Base-by-base conservation (phyloP, 306 rosid species). In the Abrus precatorius region DNA sequence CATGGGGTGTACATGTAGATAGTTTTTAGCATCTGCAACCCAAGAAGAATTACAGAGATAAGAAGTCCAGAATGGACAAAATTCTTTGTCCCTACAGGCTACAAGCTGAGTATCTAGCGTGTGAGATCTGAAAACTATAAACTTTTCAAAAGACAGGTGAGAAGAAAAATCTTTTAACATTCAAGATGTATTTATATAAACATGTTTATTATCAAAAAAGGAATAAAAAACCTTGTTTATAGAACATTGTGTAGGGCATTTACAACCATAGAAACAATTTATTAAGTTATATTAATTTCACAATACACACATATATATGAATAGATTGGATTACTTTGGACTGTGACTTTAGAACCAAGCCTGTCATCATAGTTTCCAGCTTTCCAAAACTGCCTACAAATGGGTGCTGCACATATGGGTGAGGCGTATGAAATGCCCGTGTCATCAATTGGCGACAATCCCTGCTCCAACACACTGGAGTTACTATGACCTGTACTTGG, bases 351-450 rank as follows among this genome's bases (percentile, higher is more conserved):
- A 32, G 98, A 83, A 64, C 73, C 84, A 69, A 56, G 79, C 33
- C 75, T 86, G 30, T 84, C 89, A 72, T 91, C 85, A 67, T 91
- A 91, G 81, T 53, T 87, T 70, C 99, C 99, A 78, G 97, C 98
- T 90, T 91, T 93, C 99, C 99, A 95, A 56, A 95, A 95, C 47
- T 93, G 97, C 53, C 91, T 90, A 72, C 89, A 84, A 74, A 93
- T 50, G 4, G 96, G 97, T 41, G 98, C 93, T n/a, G 82, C 85
- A 81, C 88, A 53, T 45, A 86, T 53, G 61, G 92, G 67, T 1
- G 92, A 88, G 32, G 86, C 72, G 28, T 87, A 90, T 54, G 93
- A 86, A 70, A 89, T 76, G 50, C 88, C 88, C 0, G 92, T 66
- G 69, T 93, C 97, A 85, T 90, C 92, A 32, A 87, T 56, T 3